Evolutionary conservation across 306 rosid genomes (phyloP), one percentile per base, ranked within the genome.

Genomic region (Vigna mungo): DNA sequence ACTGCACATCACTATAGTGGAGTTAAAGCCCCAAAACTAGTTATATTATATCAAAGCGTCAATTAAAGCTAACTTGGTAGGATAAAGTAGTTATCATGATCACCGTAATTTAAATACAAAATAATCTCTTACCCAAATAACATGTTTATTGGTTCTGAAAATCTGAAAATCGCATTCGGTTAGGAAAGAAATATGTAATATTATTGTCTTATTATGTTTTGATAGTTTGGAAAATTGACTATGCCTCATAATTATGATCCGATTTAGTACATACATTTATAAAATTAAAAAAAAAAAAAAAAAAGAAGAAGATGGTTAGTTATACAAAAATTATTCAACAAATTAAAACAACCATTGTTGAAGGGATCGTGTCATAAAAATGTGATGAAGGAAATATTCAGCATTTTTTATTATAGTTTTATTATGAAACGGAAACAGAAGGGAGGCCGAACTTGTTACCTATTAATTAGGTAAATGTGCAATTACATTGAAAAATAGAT

Each of bases 21-120:
- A 72, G 34, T 63, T 54, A 59, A 63, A 18, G 79, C 61, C 68
- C 58, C 55, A 39, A 53, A 53, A 65, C 6, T 39, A 76, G 66
- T 65, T 76, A 76, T 21, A 36, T 20, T 18, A 9, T 46, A 51
- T 65, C 23, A 66, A 76, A 37, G 60, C 32, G 32, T 44, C 44
- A 16, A 37, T 76, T 36, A 51, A 76, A 20, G 56, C 43, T 46
- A 14, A 6, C 53, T 20, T 20, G 54, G 52, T 20, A 36, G 32
- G 54, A 52, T 27, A 25, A n/a, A 77, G 66, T 41, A 18, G 21
- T 66, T 20, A 65, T 54, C 25, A 16, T 4, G 27, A 25, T 25
- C 27, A 25, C 27, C 41, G 6, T 8, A 25, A 25, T 16, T 16
- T 54, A n/a, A 32, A 67, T 12, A 4, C 7, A 27, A 55, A 67